Evolutionary conservation across 495 filamentous ascomycete species (phyloP), one percentile per base, ranked within the genome.

Genomic region (Penicillium daleae): DNA sequence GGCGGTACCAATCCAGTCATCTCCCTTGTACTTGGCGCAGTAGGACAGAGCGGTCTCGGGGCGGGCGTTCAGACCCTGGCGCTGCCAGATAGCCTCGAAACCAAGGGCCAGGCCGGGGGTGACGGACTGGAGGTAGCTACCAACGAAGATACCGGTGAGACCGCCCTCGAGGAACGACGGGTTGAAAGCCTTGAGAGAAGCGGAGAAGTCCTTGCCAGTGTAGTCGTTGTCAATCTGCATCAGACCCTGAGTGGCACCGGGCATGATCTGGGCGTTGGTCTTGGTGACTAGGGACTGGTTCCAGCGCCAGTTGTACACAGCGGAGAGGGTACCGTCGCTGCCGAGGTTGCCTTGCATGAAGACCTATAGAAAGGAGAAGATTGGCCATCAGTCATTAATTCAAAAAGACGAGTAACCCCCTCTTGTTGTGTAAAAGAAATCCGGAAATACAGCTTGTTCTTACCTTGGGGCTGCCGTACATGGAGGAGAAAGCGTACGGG

Each of bases 311-410:
- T 99, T 97, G 78, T 91, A 89, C 65, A 92, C 87, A 51, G 90
- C 91, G 44, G 86, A 86, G 60, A 98, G 84, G 55, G 87, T 80
- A 32, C 93, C 90, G 65, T 94, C 90, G 69, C 93, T 97, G 75
- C 97, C 96, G 74, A 97, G 74, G 73, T 89, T 97, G 59, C 91
- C 95, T 87, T 99, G 96, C 73, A 96, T 85, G 77, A 98, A 97
- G 44, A 96, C 82, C 95, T 97, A 63, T 72, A 61, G 40, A 10
- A n/a, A 56, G 61, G 31, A 55, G 0, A 46, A 5, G 56, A 40
- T 27, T n/a, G n/a, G n/a, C 31, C 6, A 42, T 58, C 31, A 66
- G 39, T 42, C 6, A 60, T 27, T 27, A 29, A 33, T 17, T 8
- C 46, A 39, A 53, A 29, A 57, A 13, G 15, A 19, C 21, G 19